phyloP scores from a whole-genome alignment of 2,329 filamentous ascomycete genomes.

The Cladosporium halotolerans region DNA sequence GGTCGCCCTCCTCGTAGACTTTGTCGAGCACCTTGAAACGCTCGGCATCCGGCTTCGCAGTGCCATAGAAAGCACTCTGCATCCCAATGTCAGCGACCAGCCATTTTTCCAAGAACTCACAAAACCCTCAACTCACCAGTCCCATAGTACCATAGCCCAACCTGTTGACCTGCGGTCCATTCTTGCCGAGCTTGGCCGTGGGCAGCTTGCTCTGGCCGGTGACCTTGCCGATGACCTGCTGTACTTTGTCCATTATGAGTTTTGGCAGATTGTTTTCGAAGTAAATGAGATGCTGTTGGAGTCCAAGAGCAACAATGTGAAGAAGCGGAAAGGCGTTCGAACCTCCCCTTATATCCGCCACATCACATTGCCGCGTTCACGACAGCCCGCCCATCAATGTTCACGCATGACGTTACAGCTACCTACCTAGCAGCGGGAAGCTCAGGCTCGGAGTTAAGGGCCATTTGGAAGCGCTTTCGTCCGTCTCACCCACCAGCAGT shows the following conservation, averaged over 20 bases:
- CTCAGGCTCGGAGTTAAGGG: too few species aligned
- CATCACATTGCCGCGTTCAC: too few species aligned
- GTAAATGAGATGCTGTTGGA: not conserved
- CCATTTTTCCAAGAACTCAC: too few species aligned
- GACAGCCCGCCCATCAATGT: too few species aligned
- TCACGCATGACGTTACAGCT: too few species aligned
- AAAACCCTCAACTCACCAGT: constrained; percentile 20
- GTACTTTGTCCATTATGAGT: constrained; percentile 12
- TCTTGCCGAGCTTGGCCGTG: constrained; percentile 45
- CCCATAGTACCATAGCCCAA: constrained; percentile 53
- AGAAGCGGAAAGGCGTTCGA: not conserved
- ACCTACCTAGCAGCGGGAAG: too few species aligned
- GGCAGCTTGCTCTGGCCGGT: constrained; percentile 28
- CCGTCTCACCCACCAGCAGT: too few species aligned
- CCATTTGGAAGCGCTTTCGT: too few species aligned
- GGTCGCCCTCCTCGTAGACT: constrained; percentile 45
- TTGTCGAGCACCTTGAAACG: constrained; percentile 48
- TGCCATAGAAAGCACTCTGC: constrained; percentile 40
- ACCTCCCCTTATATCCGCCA: not conserved
- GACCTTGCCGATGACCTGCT: constrained; percentile 15
- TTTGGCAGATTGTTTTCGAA: not conserved
- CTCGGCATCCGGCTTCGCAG: constrained; percentile 44
- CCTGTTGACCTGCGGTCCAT: constrained; percentile 46
- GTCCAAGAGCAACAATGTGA: not conserved
- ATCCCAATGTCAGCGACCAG: not conserved